These are phyloP conservation scores for Trypanosoma avium DNA, from an alignment of 208 protist genomes.

Conservation along the genomic window DNA sequence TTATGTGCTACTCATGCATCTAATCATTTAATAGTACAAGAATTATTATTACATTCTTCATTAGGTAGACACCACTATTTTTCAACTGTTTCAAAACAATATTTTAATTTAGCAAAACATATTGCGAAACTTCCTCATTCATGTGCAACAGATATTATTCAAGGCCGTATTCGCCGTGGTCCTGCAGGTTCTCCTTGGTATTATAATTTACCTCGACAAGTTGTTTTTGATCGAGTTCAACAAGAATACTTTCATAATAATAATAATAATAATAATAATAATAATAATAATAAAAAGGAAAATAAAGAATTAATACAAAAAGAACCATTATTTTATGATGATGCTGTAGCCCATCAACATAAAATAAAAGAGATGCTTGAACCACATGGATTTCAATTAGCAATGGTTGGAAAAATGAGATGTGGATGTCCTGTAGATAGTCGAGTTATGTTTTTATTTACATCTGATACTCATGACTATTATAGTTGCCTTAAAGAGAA, in stretches of 20 bases:
- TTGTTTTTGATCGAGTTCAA: constrained; percentile 17
- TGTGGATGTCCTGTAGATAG: constrained; percentile 46
- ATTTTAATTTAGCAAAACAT: constrained; percentile 13
- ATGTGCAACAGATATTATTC: background rate
- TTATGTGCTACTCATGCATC: constrained; percentile 45
- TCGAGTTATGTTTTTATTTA: constrained; percentile 38
- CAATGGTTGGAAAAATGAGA: constrained; percentile 40
- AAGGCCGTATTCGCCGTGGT: background rate
- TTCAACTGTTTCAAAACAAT: background rate
- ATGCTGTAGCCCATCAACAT: constrained; percentile 41
- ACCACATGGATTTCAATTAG: constrained; percentile 46
- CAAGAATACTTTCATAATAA: background rate
- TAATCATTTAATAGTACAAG: constrained; percentile 70
- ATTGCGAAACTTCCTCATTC: constrained; percentile 18
- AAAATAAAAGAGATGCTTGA: constrained; percentile 34
- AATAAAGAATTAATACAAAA: no score
- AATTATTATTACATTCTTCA: constrained; percentile 48
- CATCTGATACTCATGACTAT: background rate
- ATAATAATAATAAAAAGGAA: background rate
- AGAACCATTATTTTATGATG: constrained; percentile 50
- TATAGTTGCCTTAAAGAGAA: background rate
- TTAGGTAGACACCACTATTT: constrained; percentile 22
- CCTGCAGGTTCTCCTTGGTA: background rate
- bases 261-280: background rate
- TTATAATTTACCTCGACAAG: background rate